These are phyloP conservation scores for Hylodesmum podocarpum DNA, from an alignment of 306 rosid species.

Conservation along the genomic window DNA sequence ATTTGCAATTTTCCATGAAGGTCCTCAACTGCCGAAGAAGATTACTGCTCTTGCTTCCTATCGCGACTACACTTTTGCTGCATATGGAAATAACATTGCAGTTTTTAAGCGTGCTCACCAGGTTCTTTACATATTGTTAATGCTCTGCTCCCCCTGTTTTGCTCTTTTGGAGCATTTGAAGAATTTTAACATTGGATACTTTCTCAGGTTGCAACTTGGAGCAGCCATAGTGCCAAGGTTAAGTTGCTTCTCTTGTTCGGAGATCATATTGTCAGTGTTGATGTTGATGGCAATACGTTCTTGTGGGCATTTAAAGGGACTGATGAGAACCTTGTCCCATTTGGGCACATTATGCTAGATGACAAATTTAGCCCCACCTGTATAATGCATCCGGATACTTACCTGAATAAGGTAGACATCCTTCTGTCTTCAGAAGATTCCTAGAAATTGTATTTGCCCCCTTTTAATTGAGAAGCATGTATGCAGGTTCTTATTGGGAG, in stretches of 20 bases:
- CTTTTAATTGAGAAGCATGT: constrained; percentile 29
- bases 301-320: constrained; percentile 82
- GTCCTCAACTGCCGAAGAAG: constrained; percentile 85
- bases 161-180: not conserved
- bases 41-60: constrained; percentile 86
- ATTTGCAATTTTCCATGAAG: constrained; percentile 37
- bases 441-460: not conserved
- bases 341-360: constrained; percentile 57
- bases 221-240: constrained; percentile 66
- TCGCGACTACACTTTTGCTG: constrained; percentile 79
- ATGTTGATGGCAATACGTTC: constrained; percentile 59
- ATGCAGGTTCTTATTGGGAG: constrained; percentile 84
- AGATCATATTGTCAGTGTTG: constrained; percentile 74
- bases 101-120: constrained; percentile 83
- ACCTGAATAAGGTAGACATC: constrained; percentile 76
- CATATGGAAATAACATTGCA: constrained; percentile 65
- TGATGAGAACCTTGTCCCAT: constrained; percentile 53
- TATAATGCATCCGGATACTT: constrained; percentile 91
- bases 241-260: constrained; percentile 73
- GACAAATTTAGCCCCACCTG: constrained; percentile 57
- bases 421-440: not conserved
- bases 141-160: not conserved
- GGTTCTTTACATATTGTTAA: constrained; percentile 40
- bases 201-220: constrained; percentile 82
- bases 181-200: not conserved